phyloP scores from a whole-genome alignment of 2,329 filamentous ascomycete species.

The Huntiella bhutanensis region DNA sequence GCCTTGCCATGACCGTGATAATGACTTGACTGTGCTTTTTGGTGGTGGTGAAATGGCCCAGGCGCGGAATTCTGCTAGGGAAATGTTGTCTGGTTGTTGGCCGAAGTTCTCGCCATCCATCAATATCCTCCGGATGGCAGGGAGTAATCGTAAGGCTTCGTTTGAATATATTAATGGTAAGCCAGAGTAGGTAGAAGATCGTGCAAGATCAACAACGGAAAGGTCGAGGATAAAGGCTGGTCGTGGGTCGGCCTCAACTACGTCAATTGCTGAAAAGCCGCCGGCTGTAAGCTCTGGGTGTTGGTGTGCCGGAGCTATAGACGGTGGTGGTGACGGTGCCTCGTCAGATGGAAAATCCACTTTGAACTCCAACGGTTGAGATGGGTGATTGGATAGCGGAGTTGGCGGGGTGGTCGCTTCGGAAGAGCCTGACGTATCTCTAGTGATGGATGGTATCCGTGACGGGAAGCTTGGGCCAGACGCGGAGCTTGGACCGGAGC shows the following conservation, averaged over 20 bases:
- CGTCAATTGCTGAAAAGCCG: slow-evolving; percentile 47
- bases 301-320: not conserved
- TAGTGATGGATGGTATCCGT: no score
- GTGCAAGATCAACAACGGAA: slow-evolving; percentile 21
- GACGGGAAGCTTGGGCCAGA: no score
- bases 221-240: slow-evolving; percentile 62
- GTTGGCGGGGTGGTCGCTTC: no score
- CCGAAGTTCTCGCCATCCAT: not conserved
- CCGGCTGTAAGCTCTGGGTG: slow-evolving; percentile 17
- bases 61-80: not conserved
- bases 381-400: no score
- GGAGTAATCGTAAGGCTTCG: slow-evolving; percentile 41
- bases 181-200: slow-evolving; percentile 26
- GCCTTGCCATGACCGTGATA: not conserved
- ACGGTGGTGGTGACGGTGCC: not conserved
- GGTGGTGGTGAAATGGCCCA: not conserved
- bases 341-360: no score
- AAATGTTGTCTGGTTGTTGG: not conserved
- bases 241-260: slow-evolving; percentile 57
- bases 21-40: no score
- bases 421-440: no score
- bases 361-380: no score
- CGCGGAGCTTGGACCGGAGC: no score
- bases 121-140: slow-evolving; percentile 17
- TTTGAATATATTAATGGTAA: slow-evolving; percentile 52